Evolutionary conservation across 2,329 filamentous ascomycete genomes (phyloP), one percentile per base, ranked within the genome.

Genomic region (Blastomyces emzantsi): DNA sequence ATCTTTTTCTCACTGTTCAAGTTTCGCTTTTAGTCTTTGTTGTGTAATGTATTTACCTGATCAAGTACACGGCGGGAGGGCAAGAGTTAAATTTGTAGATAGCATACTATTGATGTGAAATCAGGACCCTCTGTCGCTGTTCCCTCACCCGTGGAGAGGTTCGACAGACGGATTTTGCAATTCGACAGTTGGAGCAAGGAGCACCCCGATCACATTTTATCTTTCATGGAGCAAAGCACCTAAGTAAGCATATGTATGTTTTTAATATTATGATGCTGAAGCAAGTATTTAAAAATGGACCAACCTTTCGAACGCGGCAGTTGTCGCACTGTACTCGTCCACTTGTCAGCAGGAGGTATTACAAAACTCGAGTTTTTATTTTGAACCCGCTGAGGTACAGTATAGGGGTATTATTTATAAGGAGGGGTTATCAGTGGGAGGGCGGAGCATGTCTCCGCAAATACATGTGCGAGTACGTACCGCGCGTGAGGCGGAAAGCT

Each of bases 1-100:
- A 83, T 81, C 69, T 83, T 82, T 68, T 75, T 79, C 69, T 83
- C 81, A 70, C 80, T 82, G 56, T 19, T 28, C 13, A 28, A 54
- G 33, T 13, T 25, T 36, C 30, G 2, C 13, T 30, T 28, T 49
- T 28, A 55, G 25, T 52, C 17, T 15, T 41, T 28, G 25, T 0
- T n/a, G 15, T n/a, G 33, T 30, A 8, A 52, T 30, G 17, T 3
- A 17, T 49, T 49, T 33, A 13, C 22, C 19, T 58, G 36, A 19
- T 30, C 28, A 19, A 39, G 19, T 19, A 5, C 3, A 22, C 36
- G 45, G 22, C 2, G 15, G 43, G 17, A 17, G 11, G 54, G 45
- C 13, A 19, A 39, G n/a, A 52, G n/a, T 13, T 62, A 28, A 39
- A 36, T 9, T 15, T 41, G 13, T 25, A 59, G 25, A 19, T 47